Conservation (phyloP, 805 yeast species). For the Candida krabiensis region DNA sequence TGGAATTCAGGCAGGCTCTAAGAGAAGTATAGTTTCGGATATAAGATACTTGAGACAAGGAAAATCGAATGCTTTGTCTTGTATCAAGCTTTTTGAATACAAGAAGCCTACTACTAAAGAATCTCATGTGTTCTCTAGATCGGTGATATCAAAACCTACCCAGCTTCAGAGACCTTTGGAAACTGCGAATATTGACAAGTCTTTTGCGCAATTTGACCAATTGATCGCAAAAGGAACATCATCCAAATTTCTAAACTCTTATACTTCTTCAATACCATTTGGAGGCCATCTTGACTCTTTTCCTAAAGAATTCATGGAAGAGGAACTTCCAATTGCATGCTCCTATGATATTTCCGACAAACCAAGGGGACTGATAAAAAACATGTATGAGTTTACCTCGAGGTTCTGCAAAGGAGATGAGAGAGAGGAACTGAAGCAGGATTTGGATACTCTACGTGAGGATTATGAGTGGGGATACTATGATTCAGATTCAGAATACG, state of each 20-base stretch:
- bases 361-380: slow-evolving; percentile 20
- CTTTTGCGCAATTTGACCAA: slow-evolving; percentile 8
- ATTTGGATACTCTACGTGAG: slow-evolving; percentile 41
- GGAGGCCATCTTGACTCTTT: slow-evolving; percentile 29
- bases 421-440: slow-evolving; percentile 53
- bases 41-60: slow-evolving; percentile 7
- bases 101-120: neutral
- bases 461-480: slow-evolving; percentile 55
- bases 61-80: slow-evolving; percentile 7
- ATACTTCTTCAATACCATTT: slow-evolving; percentile 14
- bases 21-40: slow-evolving; percentile 31
- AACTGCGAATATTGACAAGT: slow-evolving; percentile 1
- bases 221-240: slow-evolving; percentile 20
- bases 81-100: slow-evolving; percentile 7
- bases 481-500: slow-evolving; percentile 43
- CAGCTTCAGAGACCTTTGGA: slow-evolving; percentile 3
- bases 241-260: slow-evolving; percentile 13
- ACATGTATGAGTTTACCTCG: slow-evolving; percentile 27
- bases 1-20: slow-evolving; percentile 40
- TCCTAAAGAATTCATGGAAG: slow-evolving; percentile 27
- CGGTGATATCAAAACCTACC: slow-evolving; percentile 25
- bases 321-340: slow-evolving; percentile 8
- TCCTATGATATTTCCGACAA: slow-evolving; percentile 26
- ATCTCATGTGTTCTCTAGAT: slow-evolving; percentile 28
- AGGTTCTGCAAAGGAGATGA: slow-evolving; percentile 43